Evolutionary conservation across 176 grass and related monocot genomes (phyloP), one percentile per base, ranked within the genome.

Genomic region (Oryza longistaminata): DNA sequence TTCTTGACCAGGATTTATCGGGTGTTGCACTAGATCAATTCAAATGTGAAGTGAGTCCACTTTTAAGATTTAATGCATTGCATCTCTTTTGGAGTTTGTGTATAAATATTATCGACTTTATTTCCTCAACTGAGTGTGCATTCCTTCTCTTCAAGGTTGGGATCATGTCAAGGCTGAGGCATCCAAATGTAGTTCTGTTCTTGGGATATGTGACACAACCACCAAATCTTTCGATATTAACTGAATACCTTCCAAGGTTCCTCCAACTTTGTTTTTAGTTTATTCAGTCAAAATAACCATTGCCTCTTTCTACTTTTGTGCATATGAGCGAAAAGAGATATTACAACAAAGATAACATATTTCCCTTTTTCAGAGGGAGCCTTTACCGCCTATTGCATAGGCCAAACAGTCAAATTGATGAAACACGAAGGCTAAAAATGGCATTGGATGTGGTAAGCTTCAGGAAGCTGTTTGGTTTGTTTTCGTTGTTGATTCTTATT

Each of bases 161-260:
- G 64, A 90, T 99, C 71, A 99, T 99, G 96, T 99, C 85, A 70
- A 96, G 93, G 75, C 68, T 99, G 71, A 92, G 96, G 15, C 96
- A 99, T 45, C 96, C 93, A 26, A 99, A 96, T 92, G 84, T n/a
- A n/a, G 96, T 99, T 94, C 93, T 99, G 81, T 99, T 96, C 88
- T 92, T 99, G 93, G 96, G 96, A 88, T 90, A 92, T 74, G 96
- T 99, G 83, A 92, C 93, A 66, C 94, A 93, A 21, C 88, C 96
- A 70, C 93, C 96, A 89, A 96, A 99, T 89, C 93, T 99, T 37
- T 99, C 96, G 85, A 99, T 99, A 88, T 83, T 99, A 70, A 96
- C 91, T 3, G 96, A 99, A 69, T 99, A 92, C 80, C 96, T 96
- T 81, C 96, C 96, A 58, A 94, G 96, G 96, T 99, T 86, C 75